Conservation (phyloP, 805 yeast species). For the Wickerhamiella allomyrinae region DNA sequence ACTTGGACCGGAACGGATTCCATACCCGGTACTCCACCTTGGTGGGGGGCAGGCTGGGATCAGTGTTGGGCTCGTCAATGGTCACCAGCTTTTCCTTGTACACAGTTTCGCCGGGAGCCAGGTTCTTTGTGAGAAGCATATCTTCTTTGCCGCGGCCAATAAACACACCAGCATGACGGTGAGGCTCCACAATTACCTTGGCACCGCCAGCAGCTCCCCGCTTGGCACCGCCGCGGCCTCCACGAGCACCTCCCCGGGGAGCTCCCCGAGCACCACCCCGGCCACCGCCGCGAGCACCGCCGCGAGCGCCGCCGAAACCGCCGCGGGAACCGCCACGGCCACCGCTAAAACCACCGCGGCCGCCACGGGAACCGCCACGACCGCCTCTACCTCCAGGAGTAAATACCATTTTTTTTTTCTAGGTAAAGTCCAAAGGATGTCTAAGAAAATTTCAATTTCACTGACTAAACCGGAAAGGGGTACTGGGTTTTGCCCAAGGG, state of each 20-base stretch:
- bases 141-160: slow-evolving; percentile 99
- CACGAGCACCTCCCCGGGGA: slow-evolving; percentile 33
- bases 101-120: slow-evolving; percentile 96
- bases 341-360: slow-evolving; percentile 29
- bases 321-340: slow-evolving; percentile 39
- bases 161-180: slow-evolving; percentile 94
- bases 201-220: slow-evolving; percentile 56
- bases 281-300: slow-evolving; percentile 25
- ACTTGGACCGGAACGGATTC: slow-evolving; percentile 99
- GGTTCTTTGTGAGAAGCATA: slow-evolving; percentile 88
- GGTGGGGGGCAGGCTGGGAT: slow-evolving; percentile 51
- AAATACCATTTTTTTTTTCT: slow-evolving; percentile 47
- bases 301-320: slow-evolving; percentile 41
- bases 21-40: slow-evolving; percentile 98
- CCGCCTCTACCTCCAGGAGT: slow-evolving; percentile 44
- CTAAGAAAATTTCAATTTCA: slow-evolving; percentile 2
- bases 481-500: neutral
- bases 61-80: slow-evolving; percentile 82
- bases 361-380: slow-evolving; percentile 37
- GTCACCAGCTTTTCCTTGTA: slow-evolving; percentile 96
- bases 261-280: slow-evolving; percentile 36
- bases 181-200: slow-evolving; percentile 95
- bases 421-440: neutral
- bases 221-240: slow-evolving; percentile 45
- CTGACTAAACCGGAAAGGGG: neutral